These are phyloP conservation scores for Talaromyces islandicus DNA, from an alignment of 2,329 filamentous ascomycete species.

Conservation along the genomic window DNA sequence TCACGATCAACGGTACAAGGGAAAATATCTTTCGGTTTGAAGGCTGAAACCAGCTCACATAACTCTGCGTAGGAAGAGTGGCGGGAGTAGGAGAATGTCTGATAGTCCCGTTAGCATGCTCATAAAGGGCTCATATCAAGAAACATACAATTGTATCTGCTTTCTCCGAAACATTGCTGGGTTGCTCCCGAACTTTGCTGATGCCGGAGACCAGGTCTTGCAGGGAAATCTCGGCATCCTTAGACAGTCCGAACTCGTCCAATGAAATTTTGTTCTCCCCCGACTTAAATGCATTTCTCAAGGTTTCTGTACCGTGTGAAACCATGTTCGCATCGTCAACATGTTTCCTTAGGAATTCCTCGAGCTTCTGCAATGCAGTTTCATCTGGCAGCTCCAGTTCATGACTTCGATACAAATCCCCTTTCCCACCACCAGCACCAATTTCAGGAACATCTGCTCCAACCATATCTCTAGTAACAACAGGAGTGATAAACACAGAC, in stretches of 20 bases:
- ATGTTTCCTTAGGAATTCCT: slow-evolving; percentile 44
- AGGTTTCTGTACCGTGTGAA: slow-evolving; percentile 22
- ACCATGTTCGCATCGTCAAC: slow-evolving; percentile 24
- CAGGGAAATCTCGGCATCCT: slow-evolving; percentile 32
- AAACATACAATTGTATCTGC: slow-evolving; percentile 30
- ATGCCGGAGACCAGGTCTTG: slow-evolving; percentile 29
- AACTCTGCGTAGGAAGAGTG: slow-evolving; percentile 84
- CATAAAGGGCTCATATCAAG: neutral
- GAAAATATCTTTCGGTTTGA: slow-evolving; percentile 70
- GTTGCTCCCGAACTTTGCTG: slow-evolving; percentile 15
- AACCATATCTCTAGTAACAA: slow-evolving; percentile 56
- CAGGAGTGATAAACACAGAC: slow-evolving; percentile 71
- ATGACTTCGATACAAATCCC: slow-evolving; percentile 63
- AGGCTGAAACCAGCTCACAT: slow-evolving; percentile 60
- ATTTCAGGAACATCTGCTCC: slow-evolving; percentile 64
- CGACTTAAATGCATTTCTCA: slow-evolving; percentile 27
- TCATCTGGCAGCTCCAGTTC: slow-evolving; percentile 57
- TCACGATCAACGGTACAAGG: slow-evolving; percentile 68
- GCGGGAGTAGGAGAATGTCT: slow-evolving; percentile 75
- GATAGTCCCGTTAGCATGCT: neutral
- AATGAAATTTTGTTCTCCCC: slow-evolving; percentile 31
- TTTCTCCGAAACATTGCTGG: slow-evolving; percentile 2
- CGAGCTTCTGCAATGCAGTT: slow-evolving; percentile 46
- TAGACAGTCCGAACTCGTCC: slow-evolving; percentile 22
- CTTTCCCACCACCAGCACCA: slow-evolving; percentile 72